These are phyloP conservation scores for Hypericum androsaemum DNA, from an alignment of 345 rosid species.

Conservation along the genomic window DNA sequence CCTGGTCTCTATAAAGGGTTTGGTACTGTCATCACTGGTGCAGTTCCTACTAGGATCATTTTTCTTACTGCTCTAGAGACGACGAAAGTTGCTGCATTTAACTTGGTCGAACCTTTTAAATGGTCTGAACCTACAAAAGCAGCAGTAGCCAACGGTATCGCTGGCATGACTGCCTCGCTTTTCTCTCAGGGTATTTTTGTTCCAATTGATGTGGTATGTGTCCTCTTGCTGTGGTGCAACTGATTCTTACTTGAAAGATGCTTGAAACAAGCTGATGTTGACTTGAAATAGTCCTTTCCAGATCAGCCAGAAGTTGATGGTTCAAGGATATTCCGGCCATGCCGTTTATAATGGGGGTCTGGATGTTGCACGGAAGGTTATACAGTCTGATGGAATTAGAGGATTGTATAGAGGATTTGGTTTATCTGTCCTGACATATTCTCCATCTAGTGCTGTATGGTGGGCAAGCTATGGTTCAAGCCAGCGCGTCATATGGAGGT, in stretches of 20 bases:
- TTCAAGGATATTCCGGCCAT: constrained; percentile 94
- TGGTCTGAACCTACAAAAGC: constrained; percentile 71
- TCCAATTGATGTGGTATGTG: constrained; percentile 88
- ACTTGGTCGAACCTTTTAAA: constrained; percentile 31
- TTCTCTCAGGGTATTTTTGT: constrained; percentile 84
- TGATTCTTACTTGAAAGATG: too few species aligned
- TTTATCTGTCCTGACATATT: constrained; percentile 80
- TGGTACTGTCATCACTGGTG: constrained; percentile 64
- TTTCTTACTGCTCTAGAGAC: constrained; percentile 82
- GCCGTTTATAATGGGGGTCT: constrained; percentile 79
- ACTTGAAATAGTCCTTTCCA: constrained; percentile 21
- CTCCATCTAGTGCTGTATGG: constrained; percentile 99
- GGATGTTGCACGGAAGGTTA: constrained; percentile 76
- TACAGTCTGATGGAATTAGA: constrained; percentile 67
- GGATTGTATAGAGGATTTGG: constrained; percentile 96
- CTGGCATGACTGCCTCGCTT: constrained; percentile 85
- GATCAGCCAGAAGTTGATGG: constrained; percentile 98
- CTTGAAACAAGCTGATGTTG: background rate
- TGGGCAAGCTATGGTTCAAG: constrained; percentile 99
- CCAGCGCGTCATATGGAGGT: constrained; percentile 96
- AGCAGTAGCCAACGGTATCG: constrained; percentile 87
- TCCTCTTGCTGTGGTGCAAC: background rate
- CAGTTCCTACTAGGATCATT: constrained; percentile 18
- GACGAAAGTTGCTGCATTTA: constrained; percentile 62
- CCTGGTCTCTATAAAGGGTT: constrained; percentile 22